Percentiles rank a stretch among this genome's conserved stretches.
Evolutionary conservation across 768 basidiomycete genomes (phyloP).

Genomic region (Omphalotus guepiniiformis): DNA sequence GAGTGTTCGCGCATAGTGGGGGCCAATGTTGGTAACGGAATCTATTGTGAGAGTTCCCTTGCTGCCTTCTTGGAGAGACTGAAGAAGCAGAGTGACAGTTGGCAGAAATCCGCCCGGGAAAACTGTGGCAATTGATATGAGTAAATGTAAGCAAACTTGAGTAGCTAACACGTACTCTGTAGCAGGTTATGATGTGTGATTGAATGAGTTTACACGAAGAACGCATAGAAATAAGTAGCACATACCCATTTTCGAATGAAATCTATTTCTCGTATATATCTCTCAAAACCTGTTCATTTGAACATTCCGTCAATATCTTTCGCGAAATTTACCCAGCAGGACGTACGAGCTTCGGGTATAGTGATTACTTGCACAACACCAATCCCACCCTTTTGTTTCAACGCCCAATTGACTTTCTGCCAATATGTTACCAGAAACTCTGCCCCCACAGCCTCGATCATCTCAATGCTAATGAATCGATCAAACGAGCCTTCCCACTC

Average conservation of each 20-base stretch:
- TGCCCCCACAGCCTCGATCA: slow-evolving; percentile 71
- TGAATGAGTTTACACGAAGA: neutral
- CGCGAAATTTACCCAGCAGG: neutral
- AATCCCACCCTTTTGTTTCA: slow-evolving; percentile 53
- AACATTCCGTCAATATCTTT: slow-evolving; percentile 1
- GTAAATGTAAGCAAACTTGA: neutral
- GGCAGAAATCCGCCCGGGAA: slow-evolving; percentile 58
- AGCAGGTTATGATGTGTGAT: neutral
- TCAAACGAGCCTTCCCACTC: slow-evolving; percentile 67
- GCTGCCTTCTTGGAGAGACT: slow-evolving; percentile 36
- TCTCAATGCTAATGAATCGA: slow-evolving; percentile 68
- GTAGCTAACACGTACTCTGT: slow-evolving; percentile 3
- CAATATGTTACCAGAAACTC: slow-evolving; percentile 67
- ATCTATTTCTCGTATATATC: slow-evolving; percentile 56
- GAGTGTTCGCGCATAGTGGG: slow-evolving; percentile 62
- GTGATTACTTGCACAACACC: slow-evolving; percentile 75
- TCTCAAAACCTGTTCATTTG: slow-evolving; percentile 40
- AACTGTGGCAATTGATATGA: slow-evolving; percentile 24
- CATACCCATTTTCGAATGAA: slow-evolving; percentile 77
- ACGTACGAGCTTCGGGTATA: slow-evolving; percentile 66
- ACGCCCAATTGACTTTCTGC: slow-evolving; percentile 58
- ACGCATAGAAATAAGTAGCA: slow-evolving; percentile 7
- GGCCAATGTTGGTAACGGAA: slow-evolving; percentile 51
- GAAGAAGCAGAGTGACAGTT: slow-evolving; percentile 38
- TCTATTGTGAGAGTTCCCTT: slow-evolving; percentile 45